Evolutionary conservation across 495 filamentous ascomycete genomes (phyloP), one percentile per base, ranked within the genome.

Genomic region (Trypethelium eluteriae): DNA sequence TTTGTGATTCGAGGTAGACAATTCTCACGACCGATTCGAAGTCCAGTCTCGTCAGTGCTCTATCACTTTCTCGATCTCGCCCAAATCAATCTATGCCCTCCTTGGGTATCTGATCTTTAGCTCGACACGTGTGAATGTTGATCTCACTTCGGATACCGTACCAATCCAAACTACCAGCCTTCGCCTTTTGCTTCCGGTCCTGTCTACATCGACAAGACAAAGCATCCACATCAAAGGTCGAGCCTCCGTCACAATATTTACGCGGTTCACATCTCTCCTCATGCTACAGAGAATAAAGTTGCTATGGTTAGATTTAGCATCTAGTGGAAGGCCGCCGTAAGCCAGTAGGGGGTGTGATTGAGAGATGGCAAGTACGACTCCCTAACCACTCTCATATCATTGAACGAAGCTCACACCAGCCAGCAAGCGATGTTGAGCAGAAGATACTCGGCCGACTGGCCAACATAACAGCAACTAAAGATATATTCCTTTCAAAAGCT

Each of bases 391-490:
- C 32, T 18, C 6, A 0, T 6, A 59, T 59, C 36, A 9, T 59
- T 14, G 7, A 36, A 36, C 6, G 18, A 59, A 59, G 53, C 53
- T 59, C 53, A 59, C 53, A 18, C 10, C 34, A 9, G 34, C 25
- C 32, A 59, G 53, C 53, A 18, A 59, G 53, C 53, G 53, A 59
- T 59, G 53, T 98, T 56, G 94, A 98, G 76, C 92, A 96, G 80
- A 98, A 97, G 79, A 96, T 92, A 77, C 82, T 98, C 70, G 92
- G 90, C 75, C 85, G 85, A 71, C 88, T 95, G 70, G 93, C 94
- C 69, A 88, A 86, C 75, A 80, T 83, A 44, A 92, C 88, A 68
- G 82, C 85, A 70, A 76, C 81, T 53, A 84, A 88, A 70, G 92
- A 90, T 72, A 86, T 89, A 11, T 81, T 89, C 3, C 85, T 98